Conservation (phyloP, 345 rosid genomes). For the Camelina laxa region DNA sequence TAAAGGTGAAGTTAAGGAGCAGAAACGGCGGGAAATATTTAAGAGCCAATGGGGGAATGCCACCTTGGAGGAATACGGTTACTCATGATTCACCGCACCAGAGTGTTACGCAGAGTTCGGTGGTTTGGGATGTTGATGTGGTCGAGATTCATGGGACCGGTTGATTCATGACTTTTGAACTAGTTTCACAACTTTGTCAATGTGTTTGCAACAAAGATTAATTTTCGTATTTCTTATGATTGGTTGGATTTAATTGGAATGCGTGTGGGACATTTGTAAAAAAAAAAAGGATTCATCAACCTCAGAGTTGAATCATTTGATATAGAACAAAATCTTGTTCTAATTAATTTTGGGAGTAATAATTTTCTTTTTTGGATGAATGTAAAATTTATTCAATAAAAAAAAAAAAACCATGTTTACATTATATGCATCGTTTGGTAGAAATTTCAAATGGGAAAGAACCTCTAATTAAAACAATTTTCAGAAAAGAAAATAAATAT, state of each 20-base stretch:
- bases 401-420: too few species aligned
- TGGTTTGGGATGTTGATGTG: slow-evolving; percentile 74
- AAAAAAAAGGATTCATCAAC: too few species aligned
- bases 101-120: slow-evolving; percentile 64
- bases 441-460: too few species aligned
- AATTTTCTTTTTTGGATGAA: neutral
- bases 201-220: neutral
- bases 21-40: slow-evolving; percentile 62
- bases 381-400: too few species aligned
- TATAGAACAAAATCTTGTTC: neutral
- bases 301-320: neutral
- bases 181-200: neutral
- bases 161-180: slow-evolving; percentile 10
- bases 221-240: neutral
- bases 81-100: slow-evolving; percentile 73
- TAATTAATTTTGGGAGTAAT: neutral
- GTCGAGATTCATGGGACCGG: slow-evolving; percentile 48
- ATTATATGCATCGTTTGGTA: too few species aligned
- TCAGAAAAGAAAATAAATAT: too few species aligned
- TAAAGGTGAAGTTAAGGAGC: slow-evolving; percentile 57
- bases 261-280: neutral
- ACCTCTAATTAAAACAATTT: too few species aligned
- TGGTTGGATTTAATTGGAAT: neutral
- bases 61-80: slow-evolving; percentile 87
- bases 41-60: slow-evolving; percentile 76